A percentile compares a stretch with the other conserved stretches of the same genome.
Evolutionary conservation across 352 stramenopile genomes (phyloP).

Genomic region (Pythium plurisporium): DNA sequence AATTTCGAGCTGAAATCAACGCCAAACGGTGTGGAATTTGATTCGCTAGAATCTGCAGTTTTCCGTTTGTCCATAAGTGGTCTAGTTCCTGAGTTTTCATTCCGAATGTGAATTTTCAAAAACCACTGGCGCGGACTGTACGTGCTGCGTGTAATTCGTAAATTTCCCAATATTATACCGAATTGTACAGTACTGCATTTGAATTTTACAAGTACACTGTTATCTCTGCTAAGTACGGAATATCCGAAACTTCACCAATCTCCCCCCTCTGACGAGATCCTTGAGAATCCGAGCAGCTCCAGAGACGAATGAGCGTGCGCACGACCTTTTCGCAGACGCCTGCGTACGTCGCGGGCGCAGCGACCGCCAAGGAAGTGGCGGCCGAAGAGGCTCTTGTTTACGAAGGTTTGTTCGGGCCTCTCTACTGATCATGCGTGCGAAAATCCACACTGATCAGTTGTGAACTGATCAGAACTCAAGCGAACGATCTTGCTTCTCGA

Average conservation of each 20-base stretch:
- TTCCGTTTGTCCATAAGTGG: too few species aligned
- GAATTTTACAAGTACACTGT: too few species aligned
- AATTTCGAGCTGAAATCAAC: too few species aligned
- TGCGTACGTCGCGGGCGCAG: slow-evolving; percentile 37
- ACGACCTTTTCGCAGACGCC: slow-evolving; percentile 78
- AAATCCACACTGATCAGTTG: neutral
- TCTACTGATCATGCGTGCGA: neutral
- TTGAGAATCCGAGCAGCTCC: neutral
- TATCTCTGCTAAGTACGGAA: slow-evolving; percentile 17
- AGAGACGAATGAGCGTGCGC: slow-evolving; percentile 50
- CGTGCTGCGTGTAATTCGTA: too few species aligned
- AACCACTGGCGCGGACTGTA: too few species aligned
- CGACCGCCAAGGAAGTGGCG: slow-evolving; percentile 44
- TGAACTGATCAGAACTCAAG: slow-evolving; percentile 51
- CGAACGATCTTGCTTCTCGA: slow-evolving; percentile 69
- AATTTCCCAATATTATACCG: too few species aligned
- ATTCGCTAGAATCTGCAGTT: too few species aligned
- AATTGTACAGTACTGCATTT: too few species aligned
- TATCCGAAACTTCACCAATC: slow-evolving; percentile 22
- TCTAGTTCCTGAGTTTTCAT: too few species aligned
- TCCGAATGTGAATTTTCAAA: too few species aligned
- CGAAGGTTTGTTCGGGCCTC: slow-evolving; percentile 24
- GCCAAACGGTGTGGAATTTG: too few species aligned
- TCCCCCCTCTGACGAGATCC: neutral
- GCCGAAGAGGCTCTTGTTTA: slow-evolving; percentile 60